A percentile compares a stretch with the other conserved stretches of the same genome.
phyloP scores from a whole-genome alignment of 73 alveolate genomes.

The Halteria grandinella region DNA sequence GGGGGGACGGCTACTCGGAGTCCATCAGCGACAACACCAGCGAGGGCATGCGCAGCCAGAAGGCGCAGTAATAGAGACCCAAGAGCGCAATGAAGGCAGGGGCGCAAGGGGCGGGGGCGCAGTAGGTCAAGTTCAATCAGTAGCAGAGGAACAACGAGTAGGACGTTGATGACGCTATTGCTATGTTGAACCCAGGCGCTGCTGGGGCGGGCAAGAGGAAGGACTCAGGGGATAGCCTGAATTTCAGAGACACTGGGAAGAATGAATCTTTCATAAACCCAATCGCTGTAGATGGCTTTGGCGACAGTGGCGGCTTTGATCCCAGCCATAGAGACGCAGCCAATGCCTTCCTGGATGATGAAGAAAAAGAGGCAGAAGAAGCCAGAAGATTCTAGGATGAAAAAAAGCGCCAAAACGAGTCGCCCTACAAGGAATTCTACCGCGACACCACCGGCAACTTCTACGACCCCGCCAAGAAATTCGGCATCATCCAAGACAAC shows the following conservation, averaged over 20 bases:
- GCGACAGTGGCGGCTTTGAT: conserved; percentile 38
- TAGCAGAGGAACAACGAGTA: background rate
- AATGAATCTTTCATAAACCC: conserved; percentile 24
- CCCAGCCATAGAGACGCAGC: conserved; percentile 32
- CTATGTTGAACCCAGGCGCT: conserved; percentile 11
- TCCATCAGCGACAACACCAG: conserved; percentile 38
- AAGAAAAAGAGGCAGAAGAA: conserved; percentile 47
- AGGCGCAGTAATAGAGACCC: conserved; percentile 15
- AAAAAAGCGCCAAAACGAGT: conserved; percentile 56
- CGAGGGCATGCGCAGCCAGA: conserved; percentile 12
- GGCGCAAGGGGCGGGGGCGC: background rate
- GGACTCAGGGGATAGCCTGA: conserved; percentile 35
- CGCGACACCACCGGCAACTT: conserved; percentile 40
- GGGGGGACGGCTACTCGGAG: conserved; percentile 8
- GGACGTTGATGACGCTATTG: conserved; percentile 35
- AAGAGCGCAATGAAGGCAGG: conserved; percentile 31
- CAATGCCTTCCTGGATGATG: conserved; percentile 51
- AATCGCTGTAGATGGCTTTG: conserved; percentile 24
- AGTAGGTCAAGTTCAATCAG: conserved; percentile 11
- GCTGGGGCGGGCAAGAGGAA: background rate
- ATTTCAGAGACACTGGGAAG: conserved; percentile 23
- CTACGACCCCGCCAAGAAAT: conserved; percentile 65
- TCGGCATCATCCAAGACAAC: conserved; percentile 57
- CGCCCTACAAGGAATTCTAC: conserved; percentile 62
- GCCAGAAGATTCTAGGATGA: conserved; percentile 43